phyloP scores from a whole-genome alignment of 2,329 filamentous ascomycete genomes.

The Penicillium nordicum region DNA sequence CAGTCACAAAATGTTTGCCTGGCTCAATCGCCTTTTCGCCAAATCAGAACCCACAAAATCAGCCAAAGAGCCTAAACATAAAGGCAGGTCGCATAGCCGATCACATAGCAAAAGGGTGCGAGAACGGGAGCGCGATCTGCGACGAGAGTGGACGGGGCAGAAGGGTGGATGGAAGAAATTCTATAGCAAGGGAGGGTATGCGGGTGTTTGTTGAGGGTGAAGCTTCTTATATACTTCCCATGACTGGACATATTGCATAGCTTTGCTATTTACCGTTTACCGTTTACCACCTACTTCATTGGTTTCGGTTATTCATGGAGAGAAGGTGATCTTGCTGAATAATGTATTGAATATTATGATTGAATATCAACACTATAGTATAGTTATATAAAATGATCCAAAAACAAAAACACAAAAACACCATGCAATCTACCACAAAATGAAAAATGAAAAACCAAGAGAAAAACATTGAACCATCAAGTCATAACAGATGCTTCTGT shows the following conservation, averaged over 20 bases:
- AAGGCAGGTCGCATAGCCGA: not conserved
- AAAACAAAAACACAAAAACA: not conserved
- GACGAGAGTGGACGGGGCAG: not conserved
- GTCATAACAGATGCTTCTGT: constrained; percentile 13
- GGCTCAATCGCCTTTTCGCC: not conserved
- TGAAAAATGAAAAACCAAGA: not conserved
- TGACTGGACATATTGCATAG: not conserved
- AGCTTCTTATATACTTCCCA: too few species aligned
- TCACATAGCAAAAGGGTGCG: constrained; percentile 3
- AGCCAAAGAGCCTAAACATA: not conserved
- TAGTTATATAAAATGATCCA: not conserved
- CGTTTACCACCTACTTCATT: not conserved
- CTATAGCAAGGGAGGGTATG: not conserved
- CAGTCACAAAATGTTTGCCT: not conserved
- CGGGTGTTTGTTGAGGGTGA: not conserved
- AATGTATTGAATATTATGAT: not conserved
- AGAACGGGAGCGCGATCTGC: constrained; percentile 2
- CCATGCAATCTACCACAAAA: constrained; percentile 13
- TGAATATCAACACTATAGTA: not conserved
- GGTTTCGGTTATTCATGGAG: not conserved
- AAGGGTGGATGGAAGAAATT: constrained; percentile 4
- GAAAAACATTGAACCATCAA: constrained; percentile 17
- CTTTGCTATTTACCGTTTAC: too few species aligned
- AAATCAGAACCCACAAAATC: not conserved
- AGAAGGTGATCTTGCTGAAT: not conserved